Base-by-base conservation (phyloP, 1,284 basidiomycete genomes). In the Ceratobasidium papillatum region DNA sequence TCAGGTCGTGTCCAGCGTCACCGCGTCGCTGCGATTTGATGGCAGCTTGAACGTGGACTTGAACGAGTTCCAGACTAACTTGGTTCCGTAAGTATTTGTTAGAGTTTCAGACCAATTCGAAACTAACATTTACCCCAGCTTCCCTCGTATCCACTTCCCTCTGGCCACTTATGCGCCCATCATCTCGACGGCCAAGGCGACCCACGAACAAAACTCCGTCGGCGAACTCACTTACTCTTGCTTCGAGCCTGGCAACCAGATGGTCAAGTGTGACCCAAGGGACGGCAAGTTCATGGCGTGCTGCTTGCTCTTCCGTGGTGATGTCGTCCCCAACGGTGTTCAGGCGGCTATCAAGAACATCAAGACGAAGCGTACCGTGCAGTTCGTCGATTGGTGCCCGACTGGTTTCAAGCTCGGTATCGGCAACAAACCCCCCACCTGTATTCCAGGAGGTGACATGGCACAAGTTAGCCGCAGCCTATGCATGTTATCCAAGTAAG, bases 121-220 rank as follows among this genome's bases (percentile, higher is more conserved):
- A n/a, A 51, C 47, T 64, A 2, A 51, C 3, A 30, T 25, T 17
- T 47, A 36, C 25, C 65, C 0, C 76, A 94, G 93, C 63, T 96
- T 96, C 91, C 95, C 95, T 74, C 94, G 97, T 83, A 99, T 99
- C 79, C 97, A 99, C 84, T 99, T 98, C 92, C 96, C 97, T 66
- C 88, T 99, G 77, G 96, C 96, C 74, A 96, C 95, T 75, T 98
- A 94, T 82, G 94, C 97, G 0, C 98, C 97, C 65, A 92, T 99
- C 80, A 88, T 99, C 81, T 97, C 95, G 41, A 86, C 87, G 69
- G 77, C 92, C 77, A 93, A 91, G 84, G 93, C 96, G 32, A 90
- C 90, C 80, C 97, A 99, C 83, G 97, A 99, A 84, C 94, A 96
- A 85, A 99, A 99, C 87, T 95, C 95, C 34, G 96, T 99, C 43